Evolutionary conservation across 2,329 filamentous ascomycete genomes (phyloP), one percentile per base, ranked within the genome.

Genomic region (Colletotrichum orbiculare): DNA sequence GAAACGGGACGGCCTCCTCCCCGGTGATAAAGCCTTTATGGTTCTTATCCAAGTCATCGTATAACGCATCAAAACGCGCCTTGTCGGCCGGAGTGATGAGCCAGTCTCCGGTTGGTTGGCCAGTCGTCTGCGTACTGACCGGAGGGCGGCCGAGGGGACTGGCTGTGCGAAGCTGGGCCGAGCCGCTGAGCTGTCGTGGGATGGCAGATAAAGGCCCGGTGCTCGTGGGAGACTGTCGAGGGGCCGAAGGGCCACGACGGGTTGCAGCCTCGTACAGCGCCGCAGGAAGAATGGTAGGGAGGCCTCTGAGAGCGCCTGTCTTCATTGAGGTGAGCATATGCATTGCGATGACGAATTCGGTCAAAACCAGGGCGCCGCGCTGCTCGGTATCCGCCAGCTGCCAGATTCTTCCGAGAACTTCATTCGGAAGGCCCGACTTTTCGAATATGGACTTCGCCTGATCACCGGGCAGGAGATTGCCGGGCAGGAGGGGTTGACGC

Each of bases 271-370:
- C 96, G 73, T 96, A 97, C 6, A 99, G 82, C 10, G 91, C 92
- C 11, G 92, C 89, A 6, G 96, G 96, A 2, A 99, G 85, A 34
- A 91, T 87, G 66, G 83, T 91, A 2, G 96, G 96, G 61, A 98
- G 84, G 17, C 87, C 89, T 68, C 93, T 89, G 76, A 99, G 85
- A 37, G 89, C 85, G 25, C 94, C 92, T 11, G 89, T 91, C 82
- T 97, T 97, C 80, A 93, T 93, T 11, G 94, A 97, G 12, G 93
- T 95, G 67, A 99, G 85, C 66, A 99, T 83, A 77, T 99, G 96
- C 96, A 99, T 99, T 49, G 96, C 96, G 73, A 99, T 96, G 74
- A 97, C 92, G 76, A 99, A 99, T 73, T 98, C 96, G 12, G 94
- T 95, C 71, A 90, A 85, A 63, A 94, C 91, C 41, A 99, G 84